phyloP scores from a whole-genome alignment of 176 grass and related monocot species.

The Oryza australiensis region DNA sequence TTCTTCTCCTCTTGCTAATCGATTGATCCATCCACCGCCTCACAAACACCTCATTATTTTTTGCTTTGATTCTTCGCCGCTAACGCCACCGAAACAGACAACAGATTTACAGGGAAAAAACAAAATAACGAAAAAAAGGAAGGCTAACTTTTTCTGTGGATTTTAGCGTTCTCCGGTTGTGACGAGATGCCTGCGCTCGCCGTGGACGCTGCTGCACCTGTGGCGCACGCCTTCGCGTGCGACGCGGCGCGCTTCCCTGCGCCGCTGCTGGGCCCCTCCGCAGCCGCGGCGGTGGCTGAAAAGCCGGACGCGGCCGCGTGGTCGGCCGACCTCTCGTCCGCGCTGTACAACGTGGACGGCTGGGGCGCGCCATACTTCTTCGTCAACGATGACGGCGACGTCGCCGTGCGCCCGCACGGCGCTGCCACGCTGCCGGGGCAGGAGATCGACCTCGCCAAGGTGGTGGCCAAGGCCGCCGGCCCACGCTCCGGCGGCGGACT shows the following conservation, averaged over 20 bases:
- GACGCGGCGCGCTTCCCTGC: slow-evolving; percentile 68
- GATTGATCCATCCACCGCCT: neutral
- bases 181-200: slow-evolving; percentile 94
- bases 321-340: slow-evolving; percentile 72
- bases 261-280: slow-evolving; percentile 38
- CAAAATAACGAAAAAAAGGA: neutral
- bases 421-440: slow-evolving; percentile 59
- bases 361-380: slow-evolving; percentile 93
- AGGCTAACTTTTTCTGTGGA: slow-evolving; percentile 36
- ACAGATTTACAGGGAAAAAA: slow-evolving; percentile 17
- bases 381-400: slow-evolving; percentile 74
- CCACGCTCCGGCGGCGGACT: slow-evolving; percentile 53
- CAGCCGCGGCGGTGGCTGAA: neutral
- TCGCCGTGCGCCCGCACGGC: slow-evolving; percentile 78
- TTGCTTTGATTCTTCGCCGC: slow-evolving; percentile 5
- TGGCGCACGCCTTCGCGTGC: slow-evolving; percentile 61
- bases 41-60: neutral
- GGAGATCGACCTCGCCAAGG: slow-evolving; percentile 92
- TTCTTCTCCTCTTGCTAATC: neutral
- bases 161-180: slow-evolving; percentile 52
- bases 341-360: slow-evolving; percentile 85
- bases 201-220: slow-evolving; percentile 67
- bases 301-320: slow-evolving; percentile 31
- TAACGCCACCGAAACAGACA: slow-evolving; percentile 14
- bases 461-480: slow-evolving; percentile 57